These are phyloP conservation scores for Cryomyces minteri DNA, from an alignment of 495 filamentous ascomycete genomes.

Conservation along the genomic window DNA sequence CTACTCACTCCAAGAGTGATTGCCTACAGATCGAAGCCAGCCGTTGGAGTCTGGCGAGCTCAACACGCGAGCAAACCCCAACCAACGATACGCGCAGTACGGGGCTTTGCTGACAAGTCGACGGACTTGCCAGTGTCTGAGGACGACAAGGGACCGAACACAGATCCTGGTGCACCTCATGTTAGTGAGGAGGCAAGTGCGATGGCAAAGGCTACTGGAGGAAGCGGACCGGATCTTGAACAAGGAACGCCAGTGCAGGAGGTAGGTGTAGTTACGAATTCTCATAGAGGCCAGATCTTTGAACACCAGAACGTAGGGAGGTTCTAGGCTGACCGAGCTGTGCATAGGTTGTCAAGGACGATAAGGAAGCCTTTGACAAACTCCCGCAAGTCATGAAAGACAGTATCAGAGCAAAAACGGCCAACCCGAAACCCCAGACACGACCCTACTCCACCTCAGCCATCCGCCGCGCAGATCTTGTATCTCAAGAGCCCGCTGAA, in stretches of 20 bases:
- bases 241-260: slow-evolving; percentile 49
- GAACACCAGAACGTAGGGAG: background rate
- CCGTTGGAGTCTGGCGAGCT: background rate
- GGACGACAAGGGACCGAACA: slow-evolving; percentile 28
- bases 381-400: slow-evolving; percentile 52
- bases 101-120: slow-evolving; percentile 21
- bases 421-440: slow-evolving; percentile 21
- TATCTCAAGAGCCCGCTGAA: too few relatives aligned
- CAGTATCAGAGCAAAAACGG: slow-evolving; percentile 20
- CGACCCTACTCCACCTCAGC: slow-evolving; percentile 42
- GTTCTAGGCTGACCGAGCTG: background rate
- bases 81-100: background rate
- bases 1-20: background rate
- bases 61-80: background rate
- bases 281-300: background rate
- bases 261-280: slow-evolving; percentile 22
- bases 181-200: slow-evolving; percentile 48
- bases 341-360: slow-evolving; percentile 42
- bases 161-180: slow-evolving; percentile 32
- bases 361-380: slow-evolving; percentile 40
- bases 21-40: background rate
- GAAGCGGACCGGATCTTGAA: slow-evolving; percentile 35
- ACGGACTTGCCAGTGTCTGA: slow-evolving; percentile 14
- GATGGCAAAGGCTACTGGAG: slow-evolving; percentile 34
- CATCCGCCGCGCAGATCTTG: slow-evolving; percentile 16